Conservation (phyloP, 805 yeast species). For the Tetrapisispora taiwanensis region DNA sequence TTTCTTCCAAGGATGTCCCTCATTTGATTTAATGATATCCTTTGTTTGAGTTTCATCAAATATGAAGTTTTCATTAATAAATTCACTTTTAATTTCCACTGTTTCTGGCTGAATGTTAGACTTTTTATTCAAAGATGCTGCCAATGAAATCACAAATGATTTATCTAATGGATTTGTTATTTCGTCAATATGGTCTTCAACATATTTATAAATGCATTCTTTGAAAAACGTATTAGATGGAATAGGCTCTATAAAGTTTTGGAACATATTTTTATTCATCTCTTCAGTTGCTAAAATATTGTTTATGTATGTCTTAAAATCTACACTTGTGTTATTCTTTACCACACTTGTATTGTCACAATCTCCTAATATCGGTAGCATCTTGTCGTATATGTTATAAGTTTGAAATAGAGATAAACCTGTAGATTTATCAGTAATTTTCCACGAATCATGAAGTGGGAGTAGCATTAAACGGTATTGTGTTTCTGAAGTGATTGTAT, state of each 20-base stretch:
- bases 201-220: constrained; percentile 21
- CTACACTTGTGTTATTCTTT: neutral
- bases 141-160: constrained; percentile 18
- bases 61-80: constrained; percentile 22
- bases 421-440: constrained; percentile 14
- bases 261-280: constrained; percentile 16
- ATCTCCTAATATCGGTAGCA: constrained; percentile 11
- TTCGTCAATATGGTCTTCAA: constrained; percentile 9
- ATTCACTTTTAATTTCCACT: constrained; percentile 17
- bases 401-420: constrained; percentile 30
- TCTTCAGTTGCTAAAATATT: constrained; percentile 10
- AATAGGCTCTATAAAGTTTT: constrained; percentile 12
- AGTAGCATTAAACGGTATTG: constrained; percentile 18
- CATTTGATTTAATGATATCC: constrained; percentile 18
- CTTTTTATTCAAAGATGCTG: constrained; percentile 8
- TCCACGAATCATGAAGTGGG: constrained; percentile 23
- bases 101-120: constrained; percentile 5
- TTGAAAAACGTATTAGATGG: constrained; percentile 15
- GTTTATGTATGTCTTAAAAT: constrained; percentile 16
- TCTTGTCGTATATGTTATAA: constrained; percentile 19
- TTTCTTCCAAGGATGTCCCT: constrained; percentile 29
- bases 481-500: constrained; percentile 22
- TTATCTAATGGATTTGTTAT: constrained; percentile 20
- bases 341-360: neutral
- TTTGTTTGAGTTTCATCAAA: constrained; percentile 8